These are phyloP conservation scores for Flaveria brownii DNA, from an alignment of 129 eudicot genomes.

Conservation along the genomic window DNA sequence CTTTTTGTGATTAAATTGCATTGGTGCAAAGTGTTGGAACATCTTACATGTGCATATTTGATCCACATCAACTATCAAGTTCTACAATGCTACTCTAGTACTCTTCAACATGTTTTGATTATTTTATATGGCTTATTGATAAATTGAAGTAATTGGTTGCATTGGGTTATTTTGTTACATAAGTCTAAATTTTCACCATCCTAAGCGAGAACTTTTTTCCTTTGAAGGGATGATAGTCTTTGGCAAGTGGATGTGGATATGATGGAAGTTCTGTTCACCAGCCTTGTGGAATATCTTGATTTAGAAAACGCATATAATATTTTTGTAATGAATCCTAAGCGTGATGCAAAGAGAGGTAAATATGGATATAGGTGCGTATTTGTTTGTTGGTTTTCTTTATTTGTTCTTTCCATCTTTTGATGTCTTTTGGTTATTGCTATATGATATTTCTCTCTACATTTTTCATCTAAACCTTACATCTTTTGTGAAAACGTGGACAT, in stretches of 20 bases:
- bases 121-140: not conserved
- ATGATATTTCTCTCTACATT: constrained; percentile 3
- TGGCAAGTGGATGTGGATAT: constrained; percentile 99
- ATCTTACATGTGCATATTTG: not conserved
- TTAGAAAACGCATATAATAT: constrained; percentile 79
- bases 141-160: constrained; percentile 18
- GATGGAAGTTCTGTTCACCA: constrained; percentile 75
- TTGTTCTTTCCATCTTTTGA: constrained; percentile 3
- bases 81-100: not conserved
- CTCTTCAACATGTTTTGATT: not conserved
- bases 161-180: constrained; percentile 18
- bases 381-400: constrained; percentile 4
- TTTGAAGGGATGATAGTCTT: constrained; percentile 61
- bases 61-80: not conserved
- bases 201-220: constrained; percentile 20
- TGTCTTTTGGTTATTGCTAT: constrained; percentile 15
- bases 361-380: constrained; percentile 82
- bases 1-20: not conserved
- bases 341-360: constrained; percentile 58
- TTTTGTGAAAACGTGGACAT: constrained; percentile 25
- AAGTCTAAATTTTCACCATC: not conserved
- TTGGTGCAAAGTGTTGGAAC: not conserved
- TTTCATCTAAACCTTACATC: constrained; percentile 15
- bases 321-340: constrained; percentile 83
- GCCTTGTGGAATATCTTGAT: constrained; percentile 87